Percentiles rank a stretch among this genome's conserved stretches.
Conservation (phyloP, 2,329 filamentous ascomycete species). For the Leptosphaerulina australis region DNA sequence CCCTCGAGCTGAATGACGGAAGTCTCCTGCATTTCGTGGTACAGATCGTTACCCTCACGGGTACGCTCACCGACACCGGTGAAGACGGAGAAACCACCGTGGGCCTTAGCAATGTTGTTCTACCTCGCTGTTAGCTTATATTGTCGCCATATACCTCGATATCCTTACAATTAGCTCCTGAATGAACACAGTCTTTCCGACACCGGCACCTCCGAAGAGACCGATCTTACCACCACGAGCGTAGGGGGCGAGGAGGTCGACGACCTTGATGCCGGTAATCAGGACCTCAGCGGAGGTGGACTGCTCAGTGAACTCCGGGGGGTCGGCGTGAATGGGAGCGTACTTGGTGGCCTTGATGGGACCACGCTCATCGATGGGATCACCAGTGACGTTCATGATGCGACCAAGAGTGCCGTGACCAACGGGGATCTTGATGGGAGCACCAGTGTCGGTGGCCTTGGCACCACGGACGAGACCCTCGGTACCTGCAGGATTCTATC, state of each 20-base stretch:
- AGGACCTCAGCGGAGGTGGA: constrained; percentile 95
- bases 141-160: not conserved
- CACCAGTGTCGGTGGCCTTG: constrained; percentile 84
- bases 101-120: constrained; percentile 99
- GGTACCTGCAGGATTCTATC: constrained; percentile 69
- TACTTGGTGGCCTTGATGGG: constrained; percentile 92
- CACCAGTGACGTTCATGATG: constrained; percentile 99
- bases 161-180: constrained; percentile 89
- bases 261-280: constrained; percentile 99
- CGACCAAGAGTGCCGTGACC: constrained; percentile 91
- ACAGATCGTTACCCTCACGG: constrained; percentile 99
- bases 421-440: constrained; percentile 95
- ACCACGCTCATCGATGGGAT: constrained; percentile 99
- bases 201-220: constrained; percentile 99
- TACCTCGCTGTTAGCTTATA: constrained; percentile 46
- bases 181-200: constrained; percentile 99
- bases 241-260: constrained; percentile 97
- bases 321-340: constrained; percentile 90
- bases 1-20: constrained; percentile 99
- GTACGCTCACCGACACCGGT: constrained; percentile 99
- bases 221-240: constrained; percentile 99
- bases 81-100: constrained; percentile 99
- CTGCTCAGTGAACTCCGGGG: constrained; percentile 92
- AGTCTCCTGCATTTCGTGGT: constrained; percentile 99
- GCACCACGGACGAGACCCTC: constrained; percentile 98